Conservation (phyloP, 495 filamentous ascomycete species). For the Venustampulla echinocandica region DNA sequence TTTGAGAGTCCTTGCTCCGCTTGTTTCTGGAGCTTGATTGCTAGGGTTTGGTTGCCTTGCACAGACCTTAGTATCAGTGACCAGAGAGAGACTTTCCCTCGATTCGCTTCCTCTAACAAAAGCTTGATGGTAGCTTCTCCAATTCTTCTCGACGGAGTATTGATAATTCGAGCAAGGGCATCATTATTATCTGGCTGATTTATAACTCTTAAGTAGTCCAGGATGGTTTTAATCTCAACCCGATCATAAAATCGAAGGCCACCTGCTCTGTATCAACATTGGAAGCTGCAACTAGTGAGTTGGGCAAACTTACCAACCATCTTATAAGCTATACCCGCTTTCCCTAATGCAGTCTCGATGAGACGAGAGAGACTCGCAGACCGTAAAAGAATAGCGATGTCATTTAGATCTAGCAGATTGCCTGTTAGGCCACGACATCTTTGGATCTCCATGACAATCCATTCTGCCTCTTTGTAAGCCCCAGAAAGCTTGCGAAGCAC, state of each 20-base stretch:
- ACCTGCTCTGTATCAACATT: slow-evolving; percentile 23
- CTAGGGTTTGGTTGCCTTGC: slow-evolving; percentile 57
- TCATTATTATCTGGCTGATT: slow-evolving; percentile 85
- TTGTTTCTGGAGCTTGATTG: slow-evolving; percentile 58
- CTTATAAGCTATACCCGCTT: slow-evolving; percentile 77
- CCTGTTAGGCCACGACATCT: slow-evolving; percentile 64
- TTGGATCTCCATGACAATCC: slow-evolving; percentile 83
- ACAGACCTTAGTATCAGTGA: slow-evolving; percentile 56
- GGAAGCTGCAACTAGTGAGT: background rate
- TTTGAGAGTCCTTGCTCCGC: slow-evolving; percentile 56
- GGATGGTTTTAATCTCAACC: slow-evolving; percentile 74
- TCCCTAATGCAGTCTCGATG: slow-evolving; percentile 77
- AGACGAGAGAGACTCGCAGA: slow-evolving; percentile 76
- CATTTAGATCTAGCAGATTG: slow-evolving; percentile 59
- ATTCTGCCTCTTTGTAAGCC: slow-evolving; percentile 69
- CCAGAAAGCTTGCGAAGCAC: slow-evolving; percentile 71
- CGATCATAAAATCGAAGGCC: slow-evolving; percentile 90
- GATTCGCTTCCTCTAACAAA: slow-evolving; percentile 66
- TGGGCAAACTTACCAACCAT: slow-evolving; percentile 62
- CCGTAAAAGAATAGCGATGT: slow-evolving; percentile 80
- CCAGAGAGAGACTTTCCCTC: slow-evolving; percentile 66
- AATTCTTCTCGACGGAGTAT: slow-evolving; percentile 71
- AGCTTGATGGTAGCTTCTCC: slow-evolving; percentile 71
- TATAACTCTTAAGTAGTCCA: slow-evolving; percentile 85
- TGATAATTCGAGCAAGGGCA: slow-evolving; percentile 76